Evolutionary conservation across 1,284 basidiomycete genomes (phyloP).

Genomic region (Anthracocystis panici-leucophaei): DNA sequence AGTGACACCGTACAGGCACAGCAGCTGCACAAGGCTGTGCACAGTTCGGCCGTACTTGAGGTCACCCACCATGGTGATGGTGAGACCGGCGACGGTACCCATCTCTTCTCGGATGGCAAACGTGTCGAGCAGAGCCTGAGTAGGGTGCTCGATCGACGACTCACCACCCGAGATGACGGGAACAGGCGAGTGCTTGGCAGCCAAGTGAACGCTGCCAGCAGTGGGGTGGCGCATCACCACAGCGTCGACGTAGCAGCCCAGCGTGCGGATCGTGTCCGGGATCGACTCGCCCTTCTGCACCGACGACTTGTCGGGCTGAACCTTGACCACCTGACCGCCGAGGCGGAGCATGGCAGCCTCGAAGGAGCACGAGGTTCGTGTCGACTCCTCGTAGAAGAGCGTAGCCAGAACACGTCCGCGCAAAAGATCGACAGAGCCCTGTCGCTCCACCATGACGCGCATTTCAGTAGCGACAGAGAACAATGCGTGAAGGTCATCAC

Average conservation of each 20-base stretch:
- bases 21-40: slow-evolving; percentile 91
- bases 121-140: slow-evolving; percentile 83
- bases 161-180: slow-evolving; percentile 98
- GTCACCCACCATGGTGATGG: slow-evolving; percentile 91
- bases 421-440: slow-evolving; percentile 87
- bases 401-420: slow-evolving; percentile 92
- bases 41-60: slow-evolving; percentile 98
- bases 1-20: slow-evolving; percentile 85
- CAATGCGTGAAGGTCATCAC: slow-evolving; percentile 90
- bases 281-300: slow-evolving; percentile 94
- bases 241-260: slow-evolving; percentile 95
- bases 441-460: slow-evolving; percentile 92
- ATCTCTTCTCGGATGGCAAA: slow-evolving; percentile 98
- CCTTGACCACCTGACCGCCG: slow-evolving; percentile 91
- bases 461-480: slow-evolving; percentile 97
- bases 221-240: slow-evolving; percentile 94
- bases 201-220: slow-evolving; percentile 80
- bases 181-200: slow-evolving; percentile 91
- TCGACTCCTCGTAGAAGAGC: slow-evolving; percentile 98
- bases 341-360: slow-evolving; percentile 99
- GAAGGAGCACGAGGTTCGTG: slow-evolving; percentile 88
- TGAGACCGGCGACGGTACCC: slow-evolving; percentile 95
- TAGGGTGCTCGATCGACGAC: slow-evolving; percentile 96
- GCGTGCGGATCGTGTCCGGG: slow-evolving; percentile 91
- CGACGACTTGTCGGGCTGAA: slow-evolving; percentile 85